These are phyloP conservation scores for Pichia sp. DNA, from an alignment of 1,139 yeast species.

Conservation along the genomic window DNA sequence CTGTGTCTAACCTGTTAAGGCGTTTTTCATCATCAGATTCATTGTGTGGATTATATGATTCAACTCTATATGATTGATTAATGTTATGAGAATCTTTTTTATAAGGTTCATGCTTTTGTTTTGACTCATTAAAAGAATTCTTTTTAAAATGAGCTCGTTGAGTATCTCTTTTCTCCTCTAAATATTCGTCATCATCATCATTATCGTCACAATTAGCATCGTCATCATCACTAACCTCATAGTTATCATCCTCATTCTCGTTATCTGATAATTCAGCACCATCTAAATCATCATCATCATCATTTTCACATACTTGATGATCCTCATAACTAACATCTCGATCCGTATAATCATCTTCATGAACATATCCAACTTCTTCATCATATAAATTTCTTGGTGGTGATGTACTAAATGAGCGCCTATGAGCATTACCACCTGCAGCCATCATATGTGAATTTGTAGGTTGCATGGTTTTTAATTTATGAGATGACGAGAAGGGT, in stretches of 20 bases:
- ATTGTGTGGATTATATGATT: background rate
- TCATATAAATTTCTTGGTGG: conserved; percentile 2
- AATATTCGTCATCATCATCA: background rate
- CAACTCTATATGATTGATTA: background rate
- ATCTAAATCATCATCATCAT: background rate
- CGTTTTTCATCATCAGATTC: background rate
- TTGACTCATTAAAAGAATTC: no score
- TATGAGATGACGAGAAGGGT: no score
- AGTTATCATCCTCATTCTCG: no score
- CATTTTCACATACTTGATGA: background rate
- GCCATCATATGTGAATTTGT: conserved; percentile 9
- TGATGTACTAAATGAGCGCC: background rate
- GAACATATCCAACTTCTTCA: conserved; percentile 5
- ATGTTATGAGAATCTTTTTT: no score
- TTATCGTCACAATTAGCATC: background rate
- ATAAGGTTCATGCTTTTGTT: no score
- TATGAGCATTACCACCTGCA: conserved; percentile 11
- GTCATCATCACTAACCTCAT: no score
- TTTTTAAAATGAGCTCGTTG: no score
- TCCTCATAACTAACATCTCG: background rate
- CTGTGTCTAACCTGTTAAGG: background rate
- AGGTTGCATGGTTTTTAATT: conserved; percentile 9
- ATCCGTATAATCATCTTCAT: background rate
- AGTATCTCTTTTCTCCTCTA: no score
- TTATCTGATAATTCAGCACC: no score